Evolutionary conservation across 305 asterid species (phyloP).

Genomic region (Fraxinus albicans): DNA sequence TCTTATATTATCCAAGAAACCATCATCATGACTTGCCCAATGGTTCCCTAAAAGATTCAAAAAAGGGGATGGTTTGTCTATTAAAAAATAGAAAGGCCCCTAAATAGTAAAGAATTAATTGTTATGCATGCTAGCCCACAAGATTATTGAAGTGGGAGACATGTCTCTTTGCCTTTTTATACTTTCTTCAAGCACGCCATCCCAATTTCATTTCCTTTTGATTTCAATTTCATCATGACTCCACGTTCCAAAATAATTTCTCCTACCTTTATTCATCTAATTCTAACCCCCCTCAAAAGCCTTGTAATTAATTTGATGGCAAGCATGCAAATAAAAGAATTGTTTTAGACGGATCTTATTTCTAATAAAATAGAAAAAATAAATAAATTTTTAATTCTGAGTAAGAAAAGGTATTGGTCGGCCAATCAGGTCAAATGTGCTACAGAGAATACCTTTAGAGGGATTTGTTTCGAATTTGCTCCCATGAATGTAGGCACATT

Average conservation of each 20-base stretch:
- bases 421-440: background rate
- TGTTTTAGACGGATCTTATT: background rate
- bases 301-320: background rate
- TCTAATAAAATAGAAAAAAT: background rate
- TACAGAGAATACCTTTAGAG: background rate
- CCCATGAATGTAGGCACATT: no score
- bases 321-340: background rate
- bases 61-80: background rate
- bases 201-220: conserved; percentile 9
- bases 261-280: background rate
- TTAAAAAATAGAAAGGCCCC: background rate
- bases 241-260: conserved; percentile 12
- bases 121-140: background rate
- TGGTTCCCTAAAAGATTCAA: background rate
- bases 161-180: background rate
- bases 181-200: background rate
- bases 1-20: background rate
- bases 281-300: background rate
- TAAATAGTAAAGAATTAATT: background rate
- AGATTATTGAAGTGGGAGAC: background rate
- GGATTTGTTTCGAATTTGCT: background rate
- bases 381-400: background rate
- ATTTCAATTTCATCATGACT: conserved; percentile 2
- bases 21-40: background rate
- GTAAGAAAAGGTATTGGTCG: background rate